Percentiles rank a stretch among this genome's conserved stretches.
Conservation (phyloP, 2,329 filamentous ascomycete genomes). For the Fusarium liriodendri region DNA sequence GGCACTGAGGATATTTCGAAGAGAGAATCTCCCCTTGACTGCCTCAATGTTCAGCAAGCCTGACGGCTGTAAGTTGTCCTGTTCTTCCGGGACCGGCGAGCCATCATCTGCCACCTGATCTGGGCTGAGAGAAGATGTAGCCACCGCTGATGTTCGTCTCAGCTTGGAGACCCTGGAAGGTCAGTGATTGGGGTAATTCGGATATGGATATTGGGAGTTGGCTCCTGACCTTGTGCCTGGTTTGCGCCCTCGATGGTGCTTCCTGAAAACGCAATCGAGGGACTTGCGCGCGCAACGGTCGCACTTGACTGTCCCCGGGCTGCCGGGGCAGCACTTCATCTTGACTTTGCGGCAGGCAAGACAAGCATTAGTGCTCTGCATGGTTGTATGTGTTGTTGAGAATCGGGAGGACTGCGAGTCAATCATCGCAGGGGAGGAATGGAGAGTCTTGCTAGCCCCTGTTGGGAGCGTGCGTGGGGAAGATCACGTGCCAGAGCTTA, state of each 20-base stretch:
- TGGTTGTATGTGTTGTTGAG: not conserved
- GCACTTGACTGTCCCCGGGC: slow-evolving; percentile 40
- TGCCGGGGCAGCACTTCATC: slow-evolving; percentile 50
- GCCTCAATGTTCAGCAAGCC: slow-evolving; percentile 49
- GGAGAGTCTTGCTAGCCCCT: not conserved
- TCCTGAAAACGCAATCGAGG: slow-evolving; percentile 51
- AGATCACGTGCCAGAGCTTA: not conserved
- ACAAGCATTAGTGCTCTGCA: slow-evolving; percentile 45
- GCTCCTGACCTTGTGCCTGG: slow-evolving; percentile 47
- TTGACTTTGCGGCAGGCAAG: slow-evolving; percentile 53
- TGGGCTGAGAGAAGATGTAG: not conserved
- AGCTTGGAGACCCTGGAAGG: not conserved
- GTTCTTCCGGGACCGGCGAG: not conserved
- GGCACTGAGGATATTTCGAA: slow-evolving; percentile 46
- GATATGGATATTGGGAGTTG: too few relatives aligned
- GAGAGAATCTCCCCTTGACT: slow-evolving; percentile 48
- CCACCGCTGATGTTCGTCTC: not conserved
- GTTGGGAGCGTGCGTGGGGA: not conserved
- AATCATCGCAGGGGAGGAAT: not conserved
- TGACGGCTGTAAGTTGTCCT: slow-evolving; percentile 44
- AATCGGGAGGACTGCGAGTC: not conserved
- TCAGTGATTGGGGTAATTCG: not conserved
- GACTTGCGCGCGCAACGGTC: slow-evolving; percentile 52
- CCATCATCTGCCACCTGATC: not conserved
- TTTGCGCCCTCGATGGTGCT: slow-evolving; percentile 54